These are phyloP conservation scores for Trichoderma erinaceum DNA, from an alignment of 495 filamentous ascomycete genomes.

Conservation along the genomic window DNA sequence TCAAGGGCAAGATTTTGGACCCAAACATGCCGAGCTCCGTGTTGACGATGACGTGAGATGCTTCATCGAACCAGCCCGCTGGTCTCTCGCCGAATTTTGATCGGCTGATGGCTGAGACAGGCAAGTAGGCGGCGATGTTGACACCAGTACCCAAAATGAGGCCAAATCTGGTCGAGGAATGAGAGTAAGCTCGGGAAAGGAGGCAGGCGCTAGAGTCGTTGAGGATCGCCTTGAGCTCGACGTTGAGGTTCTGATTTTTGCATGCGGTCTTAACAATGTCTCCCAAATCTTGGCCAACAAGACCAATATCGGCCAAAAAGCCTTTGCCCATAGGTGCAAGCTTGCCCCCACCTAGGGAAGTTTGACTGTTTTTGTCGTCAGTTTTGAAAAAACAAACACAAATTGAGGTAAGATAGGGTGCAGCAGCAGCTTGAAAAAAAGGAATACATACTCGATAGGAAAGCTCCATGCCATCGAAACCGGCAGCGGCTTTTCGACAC, in stretches of 20 bases:
- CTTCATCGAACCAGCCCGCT: slow-evolving; percentile 49
- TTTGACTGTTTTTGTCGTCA: slow-evolving; percentile 53
- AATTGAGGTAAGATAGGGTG: background rate
- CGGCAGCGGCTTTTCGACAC: slow-evolving; percentile 31
- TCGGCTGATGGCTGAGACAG: slow-evolving; percentile 45
- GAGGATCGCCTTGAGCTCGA: slow-evolving; percentile 71
- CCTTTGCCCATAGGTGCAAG: slow-evolving; percentile 83
- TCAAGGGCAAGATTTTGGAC: slow-evolving; percentile 60
- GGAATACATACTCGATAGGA: slow-evolving; percentile 64
- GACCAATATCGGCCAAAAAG: slow-evolving; percentile 51
- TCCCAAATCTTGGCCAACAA: slow-evolving; percentile 46
- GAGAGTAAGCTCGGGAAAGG: slow-evolving; percentile 68
- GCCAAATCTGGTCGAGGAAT: slow-evolving; percentile 55
- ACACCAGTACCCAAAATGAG: slow-evolving; percentile 53
- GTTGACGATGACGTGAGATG: slow-evolving; percentile 62
- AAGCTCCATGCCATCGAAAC: slow-evolving; percentile 84
- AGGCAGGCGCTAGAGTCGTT: slow-evolving; percentile 81
- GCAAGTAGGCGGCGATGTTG: slow-evolving; percentile 50
- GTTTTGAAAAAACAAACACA: background rate
- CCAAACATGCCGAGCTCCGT: slow-evolving; percentile 83
- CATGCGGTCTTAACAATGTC: slow-evolving; percentile 47
- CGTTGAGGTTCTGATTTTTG: slow-evolving; percentile 36
- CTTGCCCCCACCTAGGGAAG: slow-evolving; percentile 64
- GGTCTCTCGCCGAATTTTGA: slow-evolving; percentile 46
- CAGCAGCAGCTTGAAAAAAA: background rate